phyloP scores from a whole-genome alignment of 176 grass and related monocot genomes.

The Cenchrus purpureus region DNA sequence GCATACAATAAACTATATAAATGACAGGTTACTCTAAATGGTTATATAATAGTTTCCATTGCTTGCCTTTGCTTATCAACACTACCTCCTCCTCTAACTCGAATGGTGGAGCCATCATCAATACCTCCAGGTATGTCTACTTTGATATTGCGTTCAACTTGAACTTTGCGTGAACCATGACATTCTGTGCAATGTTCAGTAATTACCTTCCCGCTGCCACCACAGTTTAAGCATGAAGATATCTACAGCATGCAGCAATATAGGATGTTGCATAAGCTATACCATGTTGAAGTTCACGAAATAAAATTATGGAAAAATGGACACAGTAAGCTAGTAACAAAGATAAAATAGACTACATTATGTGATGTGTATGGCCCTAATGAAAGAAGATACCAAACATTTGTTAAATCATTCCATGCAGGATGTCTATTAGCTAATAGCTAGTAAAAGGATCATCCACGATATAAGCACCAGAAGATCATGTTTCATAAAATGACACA shows the following conservation, averaged over 20 bases:
- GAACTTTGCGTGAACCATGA: slow-evolving; percentile 66
- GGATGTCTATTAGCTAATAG: not conserved
- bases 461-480: not conserved
- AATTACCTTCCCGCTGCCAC: slow-evolving; percentile 69
- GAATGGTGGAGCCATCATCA: slow-evolving; percentile 71
- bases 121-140: slow-evolving; percentile 87
- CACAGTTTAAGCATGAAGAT: slow-evolving; percentile 89
- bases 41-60: slow-evolving; percentile 5
- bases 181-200: slow-evolving; percentile 82
- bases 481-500: not conserved
- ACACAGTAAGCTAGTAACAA: slow-evolving; percentile 1
- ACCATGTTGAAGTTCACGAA: slow-evolving; percentile 10
- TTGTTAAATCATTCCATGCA: not conserved
- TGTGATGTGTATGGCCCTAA: slow-evolving; percentile 18
- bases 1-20: slow-evolving; percentile 14
- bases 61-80: slow-evolving; percentile 76
- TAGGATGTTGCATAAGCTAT: slow-evolving; percentile 22
- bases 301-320: not conserved
- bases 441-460: not conserved
- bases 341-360: not conserved
- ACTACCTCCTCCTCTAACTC: slow-evolving; percentile 74
- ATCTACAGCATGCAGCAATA: slow-evolving; percentile 56
- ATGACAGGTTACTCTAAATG: not conserved
- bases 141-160: slow-evolving; percentile 51
- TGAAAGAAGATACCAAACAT: not conserved